Conservation (phyloP, 1,139 yeast species). For the Magnusiomyces paraingens region DNA sequence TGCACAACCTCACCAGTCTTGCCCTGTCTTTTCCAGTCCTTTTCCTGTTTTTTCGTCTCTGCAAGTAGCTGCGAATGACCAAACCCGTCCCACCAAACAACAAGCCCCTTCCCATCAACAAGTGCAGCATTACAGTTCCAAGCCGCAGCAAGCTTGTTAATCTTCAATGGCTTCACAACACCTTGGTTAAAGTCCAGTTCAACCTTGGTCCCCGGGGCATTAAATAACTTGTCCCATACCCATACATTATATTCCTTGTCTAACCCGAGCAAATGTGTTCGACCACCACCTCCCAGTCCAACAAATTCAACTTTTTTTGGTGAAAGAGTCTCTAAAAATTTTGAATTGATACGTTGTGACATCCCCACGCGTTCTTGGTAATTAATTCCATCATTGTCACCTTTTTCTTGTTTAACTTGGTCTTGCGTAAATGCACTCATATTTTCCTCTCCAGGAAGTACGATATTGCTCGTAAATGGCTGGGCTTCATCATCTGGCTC, state of each 20-base stretch:
- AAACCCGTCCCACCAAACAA: constrained; percentile 51
- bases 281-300: constrained; percentile 51
- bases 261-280: constrained; percentile 60
- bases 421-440: background rate
- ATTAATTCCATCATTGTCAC: constrained; percentile 3
- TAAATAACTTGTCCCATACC: constrained; percentile 50
- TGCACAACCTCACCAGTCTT: constrained; percentile 12
- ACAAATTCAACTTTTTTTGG: constrained; percentile 32
- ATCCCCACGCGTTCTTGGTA: background rate
- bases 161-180: constrained; percentile 14
- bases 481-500: background rate
- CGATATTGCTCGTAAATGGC: background rate
- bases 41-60: constrained; percentile 38
- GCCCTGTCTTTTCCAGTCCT: background rate
- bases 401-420: background rate
- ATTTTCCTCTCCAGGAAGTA: background rate
- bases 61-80: constrained; percentile 31
- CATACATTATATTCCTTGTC: constrained; percentile 48
- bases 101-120: constrained; percentile 47
- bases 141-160: constrained; percentile 53
- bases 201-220: constrained; percentile 42
- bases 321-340: constrained; percentile 5
- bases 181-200: constrained; percentile 32
- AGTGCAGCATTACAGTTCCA: constrained; percentile 59
- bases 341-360: constrained; percentile 3